Evolutionary conservation across 768 basidiomycete genomes (phyloP), one percentile per base, ranked within the genome.

Genomic region (Pleurotus giganteus): DNA sequence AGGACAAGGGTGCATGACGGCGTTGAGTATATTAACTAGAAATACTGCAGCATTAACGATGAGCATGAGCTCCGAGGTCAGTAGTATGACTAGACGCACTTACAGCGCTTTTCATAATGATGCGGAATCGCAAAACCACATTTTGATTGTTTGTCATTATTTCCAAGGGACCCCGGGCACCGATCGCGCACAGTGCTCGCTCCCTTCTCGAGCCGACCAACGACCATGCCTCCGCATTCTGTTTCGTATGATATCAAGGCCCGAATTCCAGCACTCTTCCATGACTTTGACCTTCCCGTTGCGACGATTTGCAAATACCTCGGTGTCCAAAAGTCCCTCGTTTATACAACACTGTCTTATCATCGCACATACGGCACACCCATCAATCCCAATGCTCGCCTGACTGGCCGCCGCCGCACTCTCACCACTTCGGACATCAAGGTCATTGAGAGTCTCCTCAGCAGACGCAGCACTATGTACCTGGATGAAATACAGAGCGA

Each of bases 241-340:
- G 45, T 56, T 21, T 36, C 27, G 19, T 6, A 17, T 21, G 53
- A 60, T 37, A 39, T 64, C 47, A 62, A 65, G 31, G 61, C 56
- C 31, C 37, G 47, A 9, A 61, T 66, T 26, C 60, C 61, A 6
- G 32, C 58, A 17, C 55, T 65, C 11, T 49, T 32, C 12, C 53
- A 51, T 55, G 19, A 56, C 11, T 50, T 52, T 8, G 44, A 54
- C 24, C 55, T 57, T 47, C 53, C 21, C n/a, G 45, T 64, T 24
- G 52, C 58, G 46, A 55, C 60, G 15, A 64, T 64, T 15, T 64
- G 61, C 37, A 15, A 44, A 11, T 28, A 64, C 19, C 55, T 63
- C n/a, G 55, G 60, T 15, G 54, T 65, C 37, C 54, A 64, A 31
- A 62, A 62, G 44, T 54, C 54, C 12, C 42, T 59, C 1, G 60